phyloP scores from a whole-genome alignment of 805 yeast genomes.

The Candida wancherniae region DNA sequence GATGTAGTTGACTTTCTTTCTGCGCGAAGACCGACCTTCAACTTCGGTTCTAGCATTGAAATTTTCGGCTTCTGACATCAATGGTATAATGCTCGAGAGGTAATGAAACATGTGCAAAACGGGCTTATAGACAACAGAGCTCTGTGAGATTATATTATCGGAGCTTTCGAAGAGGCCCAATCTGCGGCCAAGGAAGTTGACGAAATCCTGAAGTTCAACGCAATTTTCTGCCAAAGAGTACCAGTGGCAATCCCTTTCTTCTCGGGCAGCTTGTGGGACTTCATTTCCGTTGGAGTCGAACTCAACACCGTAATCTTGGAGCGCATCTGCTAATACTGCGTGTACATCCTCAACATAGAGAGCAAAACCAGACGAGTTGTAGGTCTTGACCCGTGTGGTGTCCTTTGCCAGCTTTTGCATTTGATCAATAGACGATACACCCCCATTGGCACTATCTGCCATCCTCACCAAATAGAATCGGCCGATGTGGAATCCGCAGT shows the following conservation, averaged over 20 bases:
- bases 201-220: constrained; percentile 25
- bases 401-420: constrained; percentile 25
- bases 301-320: constrained; percentile 30
- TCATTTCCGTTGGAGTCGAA: constrained; percentile 31
- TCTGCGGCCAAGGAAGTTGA: constrained; percentile 19
- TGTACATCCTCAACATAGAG: constrained; percentile 40
- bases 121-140: constrained; percentile 25
- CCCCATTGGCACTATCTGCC: constrained; percentile 33
- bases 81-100: constrained; percentile 24
- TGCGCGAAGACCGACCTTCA: constrained; percentile 10
- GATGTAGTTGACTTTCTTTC: constrained; percentile 14
- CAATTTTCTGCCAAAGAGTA: constrained; percentile 34
- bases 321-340: constrained; percentile 24
- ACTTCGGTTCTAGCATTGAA: constrained; percentile 5
- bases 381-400: constrained; percentile 6
- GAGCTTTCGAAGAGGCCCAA: constrained; percentile 16
- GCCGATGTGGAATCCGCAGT: constrained; percentile 37
- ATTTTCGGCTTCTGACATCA: constrained; percentile 18
- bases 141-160: constrained; percentile 10
- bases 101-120: constrained; percentile 25
- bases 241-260: constrained; percentile 20
- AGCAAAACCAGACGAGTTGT: constrained; percentile 29
- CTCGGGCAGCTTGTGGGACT: constrained; percentile 10
- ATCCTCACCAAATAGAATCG: constrained; percentile 36
- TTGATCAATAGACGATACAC: constrained; percentile 29